These are phyloP conservation scores for Cercospora sp. DNA, from an alignment of 2,329 filamentous ascomycete species.

Conservation along the genomic window DNA sequence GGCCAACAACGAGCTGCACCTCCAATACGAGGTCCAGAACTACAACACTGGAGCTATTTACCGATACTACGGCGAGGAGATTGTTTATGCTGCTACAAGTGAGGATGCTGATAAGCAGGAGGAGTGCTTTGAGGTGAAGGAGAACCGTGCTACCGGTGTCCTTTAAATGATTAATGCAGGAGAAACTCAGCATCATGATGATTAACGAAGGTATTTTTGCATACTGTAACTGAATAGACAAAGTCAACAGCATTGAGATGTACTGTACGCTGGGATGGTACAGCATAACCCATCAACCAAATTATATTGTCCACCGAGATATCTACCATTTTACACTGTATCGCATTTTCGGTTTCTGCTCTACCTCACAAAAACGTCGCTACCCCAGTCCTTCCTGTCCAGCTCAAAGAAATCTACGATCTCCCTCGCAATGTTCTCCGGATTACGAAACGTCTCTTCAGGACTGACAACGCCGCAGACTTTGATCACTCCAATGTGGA, in stretches of 20 bases:
- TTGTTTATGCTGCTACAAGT: slow-evolving; percentile 29
- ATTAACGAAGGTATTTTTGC: background rate
- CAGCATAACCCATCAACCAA: background rate
- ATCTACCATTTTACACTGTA: background rate
- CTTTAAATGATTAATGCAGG: slow-evolving; percentile 5
- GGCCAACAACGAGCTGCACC: slow-evolving; percentile 24
- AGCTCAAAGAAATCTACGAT: slow-evolving; percentile 16
- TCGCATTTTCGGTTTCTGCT: background rate
- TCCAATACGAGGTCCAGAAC: slow-evolving; percentile 24
- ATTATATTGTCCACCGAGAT: too few species aligned
- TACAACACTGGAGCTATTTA: slow-evolving; percentile 7
- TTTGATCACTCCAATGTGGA: slow-evolving; percentile 19
- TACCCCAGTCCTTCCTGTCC: slow-evolving; percentile 1
- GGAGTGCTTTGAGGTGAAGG: slow-evolving; percentile 23
- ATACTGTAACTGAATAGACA: background rate
- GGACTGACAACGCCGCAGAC: slow-evolving; percentile 10
- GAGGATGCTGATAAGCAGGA: slow-evolving; percentile 23
- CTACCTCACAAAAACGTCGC: slow-evolving; percentile 7
- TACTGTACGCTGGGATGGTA: background rate
- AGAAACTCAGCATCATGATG: background rate
- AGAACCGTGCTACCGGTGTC: slow-evolving; percentile 21
- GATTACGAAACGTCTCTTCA: slow-evolving; percentile 10
- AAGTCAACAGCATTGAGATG: background rate
- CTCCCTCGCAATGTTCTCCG: slow-evolving; percentile 10
- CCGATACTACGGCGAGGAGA: slow-evolving; percentile 26